A percentile compares a stretch with the other conserved stretches of the same genome.
Conservation (phyloP, 495 filamentous ascomycete species). For the Aspergillus conjunctus region DNA sequence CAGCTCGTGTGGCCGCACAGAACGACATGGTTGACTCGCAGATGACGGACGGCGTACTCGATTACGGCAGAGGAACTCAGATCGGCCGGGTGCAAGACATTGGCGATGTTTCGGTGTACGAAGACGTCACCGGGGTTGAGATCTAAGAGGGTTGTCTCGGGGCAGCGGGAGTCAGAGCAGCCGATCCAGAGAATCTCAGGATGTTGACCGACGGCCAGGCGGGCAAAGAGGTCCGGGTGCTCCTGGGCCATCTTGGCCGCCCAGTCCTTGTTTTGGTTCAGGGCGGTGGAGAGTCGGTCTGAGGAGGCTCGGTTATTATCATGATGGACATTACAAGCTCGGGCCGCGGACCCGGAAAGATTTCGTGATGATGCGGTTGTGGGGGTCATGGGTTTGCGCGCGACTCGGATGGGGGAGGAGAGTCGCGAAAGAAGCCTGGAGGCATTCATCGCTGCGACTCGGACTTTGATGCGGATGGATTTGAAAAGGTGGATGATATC, state of each 20-base stretch:
- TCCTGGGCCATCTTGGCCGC: slow-evolving; percentile 62
- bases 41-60: slow-evolving; percentile 73
- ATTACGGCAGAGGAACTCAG: slow-evolving; percentile 77
- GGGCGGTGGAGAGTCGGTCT: slow-evolving; percentile 34
- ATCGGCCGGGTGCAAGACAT: slow-evolving; percentile 77
- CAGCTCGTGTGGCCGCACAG: slow-evolving; percentile 83
- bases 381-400: neutral
- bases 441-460: slow-evolving; percentile 28
- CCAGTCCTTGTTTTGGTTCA: slow-evolving; percentile 67
- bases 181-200: slow-evolving; percentile 89
- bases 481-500: neutral
- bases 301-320: slow-evolving; percentile 6
- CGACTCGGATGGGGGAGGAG: slow-evolving; percentile 9
- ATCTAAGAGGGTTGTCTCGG: slow-evolving; percentile 81
- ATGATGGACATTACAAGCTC: slow-evolving; percentile 15
- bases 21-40: slow-evolving; percentile 81
- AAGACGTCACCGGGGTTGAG: slow-evolving; percentile 88
- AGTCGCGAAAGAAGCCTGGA: slow-evolving; percentile 29
- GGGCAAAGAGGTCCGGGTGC: slow-evolving; percentile 73
- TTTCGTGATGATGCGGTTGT: neutral
- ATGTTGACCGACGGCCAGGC: slow-evolving; percentile 66
- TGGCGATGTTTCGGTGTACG: slow-evolving; percentile 93
- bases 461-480: neutral
- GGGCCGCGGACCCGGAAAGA: slow-evolving; percentile 12
- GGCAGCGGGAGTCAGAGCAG: slow-evolving; percentile 87